Base-by-base conservation (phyloP, 129 eudicot genomes). In the Escallonia herrerae region DNA sequence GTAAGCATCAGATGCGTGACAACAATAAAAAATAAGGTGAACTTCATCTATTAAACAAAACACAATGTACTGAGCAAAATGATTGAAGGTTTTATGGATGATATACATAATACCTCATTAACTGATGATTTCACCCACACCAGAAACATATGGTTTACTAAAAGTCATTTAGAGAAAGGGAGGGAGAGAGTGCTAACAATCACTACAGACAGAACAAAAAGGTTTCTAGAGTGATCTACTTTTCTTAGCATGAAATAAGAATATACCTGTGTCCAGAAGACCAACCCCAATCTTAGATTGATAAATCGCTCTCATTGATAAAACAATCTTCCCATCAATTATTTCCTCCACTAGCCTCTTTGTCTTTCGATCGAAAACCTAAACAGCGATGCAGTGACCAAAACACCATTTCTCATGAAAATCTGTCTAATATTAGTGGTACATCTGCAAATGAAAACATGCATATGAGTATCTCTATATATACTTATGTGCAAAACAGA, bases 231-330 rank as follows among this genome's bases (percentile, higher is more conserved):
- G 37, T 62, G 22, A 11, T n/a, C 47, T 11, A 7, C 42, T 9
- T 61, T 42, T 22, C 13, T 46, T 8, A 56, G 15, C 58, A 49
- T 44, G 41, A 53, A 46, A 13, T 52, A 22, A 76, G 64, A 47
- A 39, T 44, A 61, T 88, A 91, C 97, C 97, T 79, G 62, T 85
- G 75, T 83, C 96, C 90, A 93, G 81, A 68, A 93, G 84, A 55
- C 86, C 84, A 66, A 85, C 89, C 46, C 98, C 98, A 53, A 88
- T 63, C 83, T 86, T 88, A 77, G 85, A 76, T 69, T 93, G 98
- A 78, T 93, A 93, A 51, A 93, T 74, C 57, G 98, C 91, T 80
- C 98, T 85, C 95, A 93, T 85, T 45, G 98, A 83, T 74, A 93
- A 68, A 14, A 93, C 83, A 45, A 93, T 93, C 80, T 93, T 93